Evolutionary conservation across 768 basidiomycete species (phyloP).

Genomic region (Lentinula raphanica): DNA sequence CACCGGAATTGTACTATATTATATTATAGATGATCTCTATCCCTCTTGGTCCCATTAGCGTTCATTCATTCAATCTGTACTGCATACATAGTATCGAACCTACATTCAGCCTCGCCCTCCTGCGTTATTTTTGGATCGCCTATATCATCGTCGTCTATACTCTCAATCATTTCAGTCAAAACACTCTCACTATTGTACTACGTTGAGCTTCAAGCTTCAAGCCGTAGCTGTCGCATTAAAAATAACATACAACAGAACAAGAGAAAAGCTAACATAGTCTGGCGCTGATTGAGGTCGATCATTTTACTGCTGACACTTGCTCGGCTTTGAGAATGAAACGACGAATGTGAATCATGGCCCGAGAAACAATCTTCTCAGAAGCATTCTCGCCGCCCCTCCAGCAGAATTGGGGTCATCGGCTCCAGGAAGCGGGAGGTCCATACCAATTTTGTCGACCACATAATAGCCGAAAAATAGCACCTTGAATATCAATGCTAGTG

Average conservation of each 20-base stretch:
- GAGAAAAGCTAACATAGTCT: too few relatives aligned
- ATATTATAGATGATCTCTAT: background rate
- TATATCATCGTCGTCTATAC: background rate
- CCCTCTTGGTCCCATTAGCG: background rate
- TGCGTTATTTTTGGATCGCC: background rate
- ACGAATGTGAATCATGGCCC: background rate
- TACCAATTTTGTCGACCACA: slow-evolving; percentile 36
- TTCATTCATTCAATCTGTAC: background rate
- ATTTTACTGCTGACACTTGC: too few relatives aligned
- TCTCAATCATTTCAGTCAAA: too few relatives aligned
- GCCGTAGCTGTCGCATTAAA: too few relatives aligned
- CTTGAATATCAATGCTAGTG: slow-evolving; percentile 82
- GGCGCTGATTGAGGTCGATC: too few relatives aligned
- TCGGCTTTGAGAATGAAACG: too few relatives aligned
- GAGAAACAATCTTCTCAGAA: background rate
- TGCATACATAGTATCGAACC: background rate
- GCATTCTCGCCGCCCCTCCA: background rate
- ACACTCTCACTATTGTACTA: too few relatives aligned
- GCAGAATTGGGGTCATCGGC: slow-evolving; percentile 26
- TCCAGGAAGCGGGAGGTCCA: slow-evolving; percentile 37
- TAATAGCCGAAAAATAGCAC: slow-evolving; percentile 60
- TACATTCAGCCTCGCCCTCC: background rate
- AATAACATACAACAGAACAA: too few relatives aligned
- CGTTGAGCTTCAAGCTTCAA: too few relatives aligned
- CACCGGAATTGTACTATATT: too few relatives aligned